Evolutionary conservation across 495 filamentous ascomycete genomes (phyloP), one percentile per base, ranked within the genome.

Genomic region (Aspergillus olivimuriae): DNA sequence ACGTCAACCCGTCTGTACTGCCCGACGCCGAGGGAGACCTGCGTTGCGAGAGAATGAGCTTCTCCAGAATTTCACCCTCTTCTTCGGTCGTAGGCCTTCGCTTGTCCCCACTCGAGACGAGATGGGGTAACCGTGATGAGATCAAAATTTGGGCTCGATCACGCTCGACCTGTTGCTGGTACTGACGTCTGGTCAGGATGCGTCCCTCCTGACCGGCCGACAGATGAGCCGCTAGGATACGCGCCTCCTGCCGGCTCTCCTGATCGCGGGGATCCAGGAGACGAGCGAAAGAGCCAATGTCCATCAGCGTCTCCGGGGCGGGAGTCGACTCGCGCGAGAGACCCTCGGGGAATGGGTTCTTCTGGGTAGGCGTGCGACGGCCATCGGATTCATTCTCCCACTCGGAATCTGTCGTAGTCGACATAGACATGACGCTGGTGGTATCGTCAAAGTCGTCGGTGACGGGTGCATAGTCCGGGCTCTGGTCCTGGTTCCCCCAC

Each of bases 171-270:
- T 81, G 68, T 21, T 77, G 73, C 26, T 74, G 76, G 66, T 83
- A 95, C 34, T 78, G 79, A 30, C 84, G 84, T 20, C 92, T 83
- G 5, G 92, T 98, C 44, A 95, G 61, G 34, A 91, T 81, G n/a
- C 68, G 69, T 19, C 56, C 51, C 12, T 62, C 61, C 24, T 47
- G 55, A 4, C 77, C 65, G 39, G 77, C 78, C 14, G 70, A 65
- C 10, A 98, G 75, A 58, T 91, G 91, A 2, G 86, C 84, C 10
- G 91, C 84, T 2, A 97, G 75, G 8, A 91, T 75, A 22, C 77
- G 77, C 2, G 94, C 92, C 60, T 95, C 86, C 26, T 86, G 77
- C 28, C 81, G 76, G 41, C 90, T 83, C 43, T 90, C 85, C 0
- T 78, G 71, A 31, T 78, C 85, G 36, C 80, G 78, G 0, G 94